phyloP scores from a whole-genome alignment of 805 yeast genomes.

The Lipomyces mesembrius region DNA sequence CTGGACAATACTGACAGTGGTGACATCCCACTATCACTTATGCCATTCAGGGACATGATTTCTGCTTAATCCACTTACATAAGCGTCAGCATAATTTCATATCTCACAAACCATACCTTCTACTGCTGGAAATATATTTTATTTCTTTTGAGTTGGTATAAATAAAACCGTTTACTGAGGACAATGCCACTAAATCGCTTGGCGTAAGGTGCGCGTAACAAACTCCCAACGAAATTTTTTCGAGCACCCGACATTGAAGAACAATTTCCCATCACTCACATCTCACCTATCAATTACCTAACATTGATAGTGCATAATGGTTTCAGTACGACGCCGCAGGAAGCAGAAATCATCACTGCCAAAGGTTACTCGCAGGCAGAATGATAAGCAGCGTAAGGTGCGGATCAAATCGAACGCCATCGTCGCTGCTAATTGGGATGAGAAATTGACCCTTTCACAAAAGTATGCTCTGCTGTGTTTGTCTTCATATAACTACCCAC shows the following conservation, averaged over 20 bases:
- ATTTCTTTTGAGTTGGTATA: too few species aligned
- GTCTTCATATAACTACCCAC: constrained; percentile 11
- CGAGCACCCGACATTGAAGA: too few species aligned
- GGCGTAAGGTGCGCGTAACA: background rate
- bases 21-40: too few species aligned
- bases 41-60: too few species aligned
- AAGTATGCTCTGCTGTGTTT: constrained; percentile 49
- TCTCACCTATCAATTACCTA: background rate
- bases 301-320: constrained; percentile 18
- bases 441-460: constrained; percentile 75
- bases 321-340: constrained; percentile 31
- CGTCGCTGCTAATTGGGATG: constrained; percentile 91
- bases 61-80: too few species aligned
- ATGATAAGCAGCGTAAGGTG: constrained; percentile 70
- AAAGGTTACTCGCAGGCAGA: constrained; percentile 66
- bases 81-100: too few species aligned
- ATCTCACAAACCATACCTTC: too few species aligned
- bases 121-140: too few species aligned
- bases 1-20: too few species aligned
- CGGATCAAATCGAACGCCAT: constrained; percentile 75
- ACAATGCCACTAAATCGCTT: too few species aligned
- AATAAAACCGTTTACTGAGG: too few species aligned
- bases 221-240: constrained; percentile 9
- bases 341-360: constrained; percentile 29
- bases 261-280: background rate